Evolutionary conservation across 2,329 filamentous ascomycete genomes (phyloP).

Genomic region (Zasmidium citrigriseum): DNA sequence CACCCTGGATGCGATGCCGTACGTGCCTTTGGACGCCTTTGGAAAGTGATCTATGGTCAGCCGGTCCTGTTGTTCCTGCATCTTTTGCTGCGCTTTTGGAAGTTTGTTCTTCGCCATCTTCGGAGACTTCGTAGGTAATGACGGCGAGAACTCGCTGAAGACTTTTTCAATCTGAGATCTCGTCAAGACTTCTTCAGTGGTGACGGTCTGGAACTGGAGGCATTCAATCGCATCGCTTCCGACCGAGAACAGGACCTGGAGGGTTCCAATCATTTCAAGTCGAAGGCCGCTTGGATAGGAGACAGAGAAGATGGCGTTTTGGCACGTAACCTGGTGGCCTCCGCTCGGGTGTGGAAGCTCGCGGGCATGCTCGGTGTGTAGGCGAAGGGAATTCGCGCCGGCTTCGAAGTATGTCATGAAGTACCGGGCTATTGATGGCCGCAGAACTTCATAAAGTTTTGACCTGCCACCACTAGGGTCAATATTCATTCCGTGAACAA

Average conservation of each 20-base stretch:
- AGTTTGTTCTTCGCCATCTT: constrained; percentile 58
- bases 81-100: constrained; percentile 37
- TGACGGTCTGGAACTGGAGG: constrained; percentile 75
- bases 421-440: constrained; percentile 79
- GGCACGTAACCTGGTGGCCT: constrained; percentile 73
- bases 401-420: constrained; percentile 88
- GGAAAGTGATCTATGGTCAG: constrained; percentile 49
- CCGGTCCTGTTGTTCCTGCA: constrained; percentile 46
- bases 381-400: constrained; percentile 80
- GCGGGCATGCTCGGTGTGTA: constrained; percentile 72
- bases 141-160: constrained; percentile 50
- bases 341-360: constrained; percentile 62
- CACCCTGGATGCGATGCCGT: constrained; percentile 58
- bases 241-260: constrained; percentile 77
- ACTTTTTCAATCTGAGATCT: constrained; percentile 58
- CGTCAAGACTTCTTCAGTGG: constrained; percentile 82
- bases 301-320: constrained; percentile 78
- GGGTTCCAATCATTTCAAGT: constrained; percentile 56
- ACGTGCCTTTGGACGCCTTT: constrained; percentile 48
- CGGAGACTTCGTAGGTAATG: constrained; percentile 48
- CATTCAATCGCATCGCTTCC: constrained; percentile 75
- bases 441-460: constrained; percentile 86
- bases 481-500: constrained; percentile 52
- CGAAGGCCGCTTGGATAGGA: constrained; percentile 81
- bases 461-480: constrained; percentile 38